Evolutionary conservation across 169 alveolate species (phyloP).

Genomic region (Eimeria necatrix): DNA sequence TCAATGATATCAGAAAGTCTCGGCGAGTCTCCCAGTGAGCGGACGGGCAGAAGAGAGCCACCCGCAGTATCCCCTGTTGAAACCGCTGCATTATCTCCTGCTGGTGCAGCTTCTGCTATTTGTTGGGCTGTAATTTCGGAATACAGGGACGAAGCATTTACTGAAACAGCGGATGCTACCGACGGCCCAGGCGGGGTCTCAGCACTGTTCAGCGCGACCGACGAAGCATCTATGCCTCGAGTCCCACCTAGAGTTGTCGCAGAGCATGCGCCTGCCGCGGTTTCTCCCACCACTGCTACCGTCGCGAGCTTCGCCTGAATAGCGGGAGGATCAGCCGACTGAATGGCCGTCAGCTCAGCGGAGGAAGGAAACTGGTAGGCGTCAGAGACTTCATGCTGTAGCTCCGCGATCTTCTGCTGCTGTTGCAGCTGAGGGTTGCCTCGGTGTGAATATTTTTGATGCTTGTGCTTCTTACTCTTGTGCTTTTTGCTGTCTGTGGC

Average conservation of each 20-base stretch:
- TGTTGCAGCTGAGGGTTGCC: slow-evolving; percentile 4
- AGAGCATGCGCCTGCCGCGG: slow-evolving; percentile 29
- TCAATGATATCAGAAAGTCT: slow-evolving; percentile 61
- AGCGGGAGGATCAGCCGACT: neutral
- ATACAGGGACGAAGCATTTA: neutral
- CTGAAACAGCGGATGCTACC: neutral
- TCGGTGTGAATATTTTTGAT: slow-evolving; percentile 19
- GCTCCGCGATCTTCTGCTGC: slow-evolving; percentile 10
- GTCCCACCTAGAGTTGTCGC: slow-evolving; percentile 4
- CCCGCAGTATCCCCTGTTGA: neutral
- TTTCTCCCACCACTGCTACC: neutral
- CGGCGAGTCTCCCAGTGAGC: slow-evolving; percentile 58
- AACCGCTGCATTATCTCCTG: slow-evolving; percentile 15
- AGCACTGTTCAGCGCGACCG: neutral
- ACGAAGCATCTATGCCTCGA: neutral
- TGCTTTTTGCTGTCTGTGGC: slow-evolving; percentile 11
- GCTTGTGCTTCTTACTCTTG: slow-evolving; percentile 31
- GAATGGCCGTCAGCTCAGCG: neutral
- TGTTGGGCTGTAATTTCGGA: neutral
- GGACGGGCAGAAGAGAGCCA: neutral
- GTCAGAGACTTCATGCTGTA: slow-evolving; percentile 9
- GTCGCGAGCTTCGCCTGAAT: neutral
- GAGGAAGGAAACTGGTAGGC: neutral
- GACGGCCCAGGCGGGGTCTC: slow-evolving; percentile 12
- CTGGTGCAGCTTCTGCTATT: neutral